These are phyloP conservation scores for Trapa bicornis DNA, from an alignment of 345 rosid genomes.

Conservation along the genomic window DNA sequence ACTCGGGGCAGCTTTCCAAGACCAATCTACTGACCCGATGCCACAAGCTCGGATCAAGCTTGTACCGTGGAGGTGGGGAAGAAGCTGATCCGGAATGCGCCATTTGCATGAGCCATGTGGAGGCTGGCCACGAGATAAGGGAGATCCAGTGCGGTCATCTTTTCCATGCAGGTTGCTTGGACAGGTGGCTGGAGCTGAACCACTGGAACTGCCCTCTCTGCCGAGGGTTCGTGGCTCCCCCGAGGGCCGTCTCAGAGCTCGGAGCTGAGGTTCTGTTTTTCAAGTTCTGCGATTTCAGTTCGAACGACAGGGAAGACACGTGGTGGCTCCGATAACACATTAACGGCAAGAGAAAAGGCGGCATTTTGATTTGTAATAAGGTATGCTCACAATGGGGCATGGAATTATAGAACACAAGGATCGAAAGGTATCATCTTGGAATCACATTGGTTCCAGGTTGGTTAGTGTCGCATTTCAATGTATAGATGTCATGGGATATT, in stretches of 20 bases:
- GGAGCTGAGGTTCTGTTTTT: slow-evolving; percentile 5
- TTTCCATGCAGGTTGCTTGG: slow-evolving; percentile 29
- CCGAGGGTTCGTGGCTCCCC: slow-evolving; percentile 12
- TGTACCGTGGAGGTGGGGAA: neutral
- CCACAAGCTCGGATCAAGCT: neutral
- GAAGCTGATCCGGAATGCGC: neutral
- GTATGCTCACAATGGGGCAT: too few relatives aligned
- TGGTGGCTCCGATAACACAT: slow-evolving; percentile 31
- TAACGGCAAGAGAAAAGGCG: too few relatives aligned
- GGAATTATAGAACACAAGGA: too few relatives aligned
- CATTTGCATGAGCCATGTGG: neutral
- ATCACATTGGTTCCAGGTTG: too few relatives aligned
- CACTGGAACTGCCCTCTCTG: slow-evolving; percentile 28
- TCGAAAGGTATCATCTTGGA: too few relatives aligned
- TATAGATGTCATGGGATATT: too few relatives aligned
- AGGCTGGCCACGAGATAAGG: neutral
- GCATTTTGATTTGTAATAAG: too few relatives aligned
- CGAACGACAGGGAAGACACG: slow-evolving; percentile 2
- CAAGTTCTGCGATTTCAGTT: slow-evolving; percentile 7
- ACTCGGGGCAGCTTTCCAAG: neutral
- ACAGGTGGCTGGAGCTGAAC: slow-evolving; percentile 16
- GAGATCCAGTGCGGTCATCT: slow-evolving; percentile 24
- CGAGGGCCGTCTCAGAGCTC: slow-evolving; percentile 1
- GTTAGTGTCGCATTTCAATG: too few relatives aligned
- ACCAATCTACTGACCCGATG: too few relatives aligned